phyloP scores from a whole-genome alignment of 78 protist species.

The Tieghemostelium lacteum region DNA sequence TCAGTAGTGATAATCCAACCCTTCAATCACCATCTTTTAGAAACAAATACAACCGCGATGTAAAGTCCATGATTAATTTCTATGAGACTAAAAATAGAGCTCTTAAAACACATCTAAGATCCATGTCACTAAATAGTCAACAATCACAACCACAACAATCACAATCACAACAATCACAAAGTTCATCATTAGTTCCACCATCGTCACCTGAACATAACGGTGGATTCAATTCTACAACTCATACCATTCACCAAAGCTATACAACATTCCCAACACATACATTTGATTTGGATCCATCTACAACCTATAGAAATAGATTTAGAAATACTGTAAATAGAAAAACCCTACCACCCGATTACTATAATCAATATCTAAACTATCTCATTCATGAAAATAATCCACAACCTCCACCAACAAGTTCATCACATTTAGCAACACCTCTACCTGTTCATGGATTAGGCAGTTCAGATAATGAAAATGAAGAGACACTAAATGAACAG shows the following conservation, averaged over 20 bases:
- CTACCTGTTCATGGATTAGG: not conserved
- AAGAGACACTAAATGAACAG: not conserved
- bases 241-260: not conserved
- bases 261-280: slow-evolving; percentile 33
- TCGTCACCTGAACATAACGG: not conserved
- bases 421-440: slow-evolving; percentile 2
- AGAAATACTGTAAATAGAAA: slow-evolving; percentile 25
- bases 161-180: not conserved
- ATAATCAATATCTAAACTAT: slow-evolving; percentile 69
- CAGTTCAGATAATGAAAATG: slow-evolving; percentile 4
- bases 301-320: slow-evolving; percentile 54
- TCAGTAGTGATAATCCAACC: too few relatives aligned
- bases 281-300: slow-evolving; percentile 4
- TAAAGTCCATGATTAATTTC: not conserved
- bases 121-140: not conserved
- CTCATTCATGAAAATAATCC: not conserved
- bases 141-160: not conserved
- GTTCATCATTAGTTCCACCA: not conserved
- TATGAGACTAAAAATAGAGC: not conserved
- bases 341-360: slow-evolving; percentile 63
- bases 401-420: not conserved
- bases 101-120: slow-evolving; percentile 11
- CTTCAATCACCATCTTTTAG: too few relatives aligned
- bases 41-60: too few relatives aligned
- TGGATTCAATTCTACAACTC: not conserved